A percentile compares a stretch with the other conserved stretches of the same genome.
These are phyloP conservation scores for Apiospora malaysiana DNA, from an alignment of 2,329 filamentous ascomycete species.

Conservation along the genomic window DNA sequence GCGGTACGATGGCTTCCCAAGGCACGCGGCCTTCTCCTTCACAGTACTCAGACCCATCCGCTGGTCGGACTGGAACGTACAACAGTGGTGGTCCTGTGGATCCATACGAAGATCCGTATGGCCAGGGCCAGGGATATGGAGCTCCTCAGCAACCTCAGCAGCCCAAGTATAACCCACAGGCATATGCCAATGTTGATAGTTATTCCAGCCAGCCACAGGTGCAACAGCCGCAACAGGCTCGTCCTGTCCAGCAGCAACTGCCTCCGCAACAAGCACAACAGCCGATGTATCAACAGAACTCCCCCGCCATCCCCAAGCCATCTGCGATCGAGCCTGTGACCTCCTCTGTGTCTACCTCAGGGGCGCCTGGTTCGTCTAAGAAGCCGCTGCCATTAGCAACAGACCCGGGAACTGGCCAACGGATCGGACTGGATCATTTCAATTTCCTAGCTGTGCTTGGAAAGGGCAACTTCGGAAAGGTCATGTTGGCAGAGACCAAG, in stretches of 20 bases:
- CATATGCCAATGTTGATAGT: constrained; percentile 70
- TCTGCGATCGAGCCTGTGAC: constrained; percentile 43
- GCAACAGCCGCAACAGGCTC: constrained; percentile 46
- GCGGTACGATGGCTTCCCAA: constrained; percentile 49
- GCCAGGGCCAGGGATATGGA: constrained; percentile 35
- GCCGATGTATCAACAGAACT: constrained; percentile 41
- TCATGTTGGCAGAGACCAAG: constrained; percentile 99
- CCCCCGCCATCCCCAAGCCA: constrained; percentile 44
- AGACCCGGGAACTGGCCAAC: constrained; percentile 74
- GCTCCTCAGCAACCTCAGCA: constrained; percentile 53
- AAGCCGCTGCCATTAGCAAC: constrained; percentile 75
- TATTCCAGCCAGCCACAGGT: constrained; percentile 51
- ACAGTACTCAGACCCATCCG: constrained; percentile 39
- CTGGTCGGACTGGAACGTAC: constrained; percentile 41
- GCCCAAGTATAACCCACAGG: constrained; percentile 77
- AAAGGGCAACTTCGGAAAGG: constrained; percentile 99
- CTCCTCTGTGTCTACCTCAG: constrained; percentile 41
- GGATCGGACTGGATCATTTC: constrained; percentile 97
- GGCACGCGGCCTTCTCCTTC: constrained; percentile 33
- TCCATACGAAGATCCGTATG: constrained; percentile 39
- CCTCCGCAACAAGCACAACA: constrained; percentile 35
- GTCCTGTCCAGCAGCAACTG: constrained; percentile 44
- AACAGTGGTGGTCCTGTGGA: constrained; percentile 35
- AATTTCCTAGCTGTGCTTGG: constrained; percentile 98
- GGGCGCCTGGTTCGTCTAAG: constrained; percentile 46